phyloP scores from a whole-genome alignment of 208 protist genomes.

The Crithidia bombi region DNA sequence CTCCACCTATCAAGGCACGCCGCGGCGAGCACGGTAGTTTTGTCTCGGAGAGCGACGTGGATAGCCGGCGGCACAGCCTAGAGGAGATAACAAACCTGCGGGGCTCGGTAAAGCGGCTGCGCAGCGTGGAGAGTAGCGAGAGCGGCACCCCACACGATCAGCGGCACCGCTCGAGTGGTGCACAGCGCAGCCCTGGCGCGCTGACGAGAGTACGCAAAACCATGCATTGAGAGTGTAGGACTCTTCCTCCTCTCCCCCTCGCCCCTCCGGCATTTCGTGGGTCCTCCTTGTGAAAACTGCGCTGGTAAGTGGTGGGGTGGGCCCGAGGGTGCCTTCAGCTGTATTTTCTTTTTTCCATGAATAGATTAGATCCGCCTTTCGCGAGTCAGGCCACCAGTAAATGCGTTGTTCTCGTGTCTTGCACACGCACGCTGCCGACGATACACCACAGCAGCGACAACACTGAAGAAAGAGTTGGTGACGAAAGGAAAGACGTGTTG shows the following conservation, averaged over 20 bases:
- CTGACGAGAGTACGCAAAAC: conserved; percentile 44
- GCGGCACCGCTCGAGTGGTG: not conserved
- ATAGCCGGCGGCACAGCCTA: conserved; percentile 23
- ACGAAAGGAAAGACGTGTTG: too few relatives aligned
- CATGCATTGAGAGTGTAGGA: conserved; percentile 5
- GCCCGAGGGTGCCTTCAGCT: too few relatives aligned
- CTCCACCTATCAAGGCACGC: not conserved
- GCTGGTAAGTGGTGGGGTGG: too few relatives aligned
- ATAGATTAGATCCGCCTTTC: too few relatives aligned
- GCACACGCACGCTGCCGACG: too few relatives aligned
- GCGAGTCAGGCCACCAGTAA: too few relatives aligned
- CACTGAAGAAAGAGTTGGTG: too few relatives aligned
- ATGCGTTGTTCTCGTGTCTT: too few relatives aligned
- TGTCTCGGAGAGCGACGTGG: not conserved
- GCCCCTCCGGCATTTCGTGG: too few relatives aligned
- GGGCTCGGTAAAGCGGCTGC: conserved; percentile 28
- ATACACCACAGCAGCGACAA: too few relatives aligned
- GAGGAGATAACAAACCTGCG: conserved; percentile 33
- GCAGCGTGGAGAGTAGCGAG: conserved; percentile 36
- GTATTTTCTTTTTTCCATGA: too few relatives aligned
- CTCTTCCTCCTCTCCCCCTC: not conserved
- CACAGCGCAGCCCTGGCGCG: conserved; percentile 32
- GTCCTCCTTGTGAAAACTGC: too few relatives aligned
- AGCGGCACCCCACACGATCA: conserved; percentile 21
- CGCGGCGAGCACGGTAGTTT: not conserved